Percentiles rank a stretch among this genome's conserved stretches.
These are phyloP conservation scores for Cylindrodendrum hubeiense DNA, from an alignment of 2,329 filamentous ascomycete species.

Conservation along the genomic window DNA sequence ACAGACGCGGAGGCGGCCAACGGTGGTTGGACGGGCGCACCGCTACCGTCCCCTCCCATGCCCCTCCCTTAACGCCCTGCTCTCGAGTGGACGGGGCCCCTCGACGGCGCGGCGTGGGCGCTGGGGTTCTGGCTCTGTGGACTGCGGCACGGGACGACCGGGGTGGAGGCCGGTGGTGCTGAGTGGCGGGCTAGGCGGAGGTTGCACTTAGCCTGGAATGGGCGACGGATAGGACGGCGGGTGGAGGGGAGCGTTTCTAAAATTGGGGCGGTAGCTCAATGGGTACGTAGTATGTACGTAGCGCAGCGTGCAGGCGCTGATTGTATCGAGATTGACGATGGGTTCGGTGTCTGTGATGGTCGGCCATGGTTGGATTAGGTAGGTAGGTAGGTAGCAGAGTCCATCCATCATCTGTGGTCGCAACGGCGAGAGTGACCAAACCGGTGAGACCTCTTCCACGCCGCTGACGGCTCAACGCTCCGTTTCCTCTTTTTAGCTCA, in stretches of 20 bases:
- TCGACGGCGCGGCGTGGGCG: not conserved
- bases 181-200: slow-evolving; percentile 26
- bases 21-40: not conserved
- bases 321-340: not conserved
- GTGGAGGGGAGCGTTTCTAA: not conserved
- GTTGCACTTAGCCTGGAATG: not conserved
- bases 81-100: slow-evolving; percentile 3
- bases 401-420: not conserved
- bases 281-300: too few species aligned
- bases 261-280: not conserved
- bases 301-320: not conserved
- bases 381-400: not conserved
- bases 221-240: not conserved
- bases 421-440: slow-evolving; percentile 12
- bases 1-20: not conserved
- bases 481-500: not conserved
- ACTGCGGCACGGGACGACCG: slow-evolving; percentile 13
- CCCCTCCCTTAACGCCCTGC: not conserved
- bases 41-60: not conserved
- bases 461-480: not conserved
- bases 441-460: slow-evolving; percentile 4
- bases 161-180: slow-evolving; percentile 16
- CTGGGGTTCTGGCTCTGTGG: not conserved
- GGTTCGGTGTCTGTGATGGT: not conserved
- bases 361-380: not conserved